Evolutionary conservation across 495 filamentous ascomycete species (phyloP).

Genomic region (Acidiella bohemica): DNA sequence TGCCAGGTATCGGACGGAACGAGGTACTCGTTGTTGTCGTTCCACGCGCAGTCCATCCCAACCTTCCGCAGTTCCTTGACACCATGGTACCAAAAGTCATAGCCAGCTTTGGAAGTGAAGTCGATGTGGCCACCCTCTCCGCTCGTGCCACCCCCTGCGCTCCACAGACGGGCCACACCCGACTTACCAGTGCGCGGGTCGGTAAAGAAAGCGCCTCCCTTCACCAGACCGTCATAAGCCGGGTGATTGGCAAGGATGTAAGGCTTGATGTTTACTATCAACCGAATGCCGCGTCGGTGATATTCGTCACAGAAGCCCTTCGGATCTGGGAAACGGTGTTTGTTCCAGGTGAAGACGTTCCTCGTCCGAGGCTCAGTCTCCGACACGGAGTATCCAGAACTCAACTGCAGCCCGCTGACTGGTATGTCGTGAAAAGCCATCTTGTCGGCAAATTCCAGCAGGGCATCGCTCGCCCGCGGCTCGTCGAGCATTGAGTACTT

Average conservation of each 20-base stretch:
- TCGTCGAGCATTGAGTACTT: conserved; percentile 54
- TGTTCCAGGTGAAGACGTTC: conserved; percentile 61
- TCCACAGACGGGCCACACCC: conserved; percentile 51
- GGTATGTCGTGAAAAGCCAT: conserved; percentile 50
- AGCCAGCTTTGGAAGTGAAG: conserved; percentile 50
- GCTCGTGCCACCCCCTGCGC: conserved; percentile 51
- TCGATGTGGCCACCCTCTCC: conserved; percentile 58
- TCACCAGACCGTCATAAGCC: conserved; percentile 42
- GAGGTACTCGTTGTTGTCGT: conserved; percentile 65
- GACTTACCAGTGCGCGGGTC: conserved; percentile 40
- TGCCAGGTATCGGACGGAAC: conserved; percentile 51
- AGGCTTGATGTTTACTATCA: conserved; percentile 59
- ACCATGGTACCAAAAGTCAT: conserved; percentile 56
- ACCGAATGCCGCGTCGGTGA: conserved; percentile 47
- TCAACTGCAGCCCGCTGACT: conserved; percentile 60
- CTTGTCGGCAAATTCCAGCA: conserved; percentile 47
- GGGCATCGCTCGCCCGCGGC: conserved; percentile 42
- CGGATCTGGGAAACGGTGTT: conserved; percentile 50
- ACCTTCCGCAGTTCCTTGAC: conserved; percentile 43
- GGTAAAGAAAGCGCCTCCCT: conserved; percentile 44
- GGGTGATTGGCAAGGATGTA: conserved; percentile 53
- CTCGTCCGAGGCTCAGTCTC: conserved; percentile 50
- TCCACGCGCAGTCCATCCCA: conserved; percentile 61
- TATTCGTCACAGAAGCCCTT: conserved; percentile 45
- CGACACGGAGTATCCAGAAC: conserved; percentile 56